A percentile compares a stretch with the other conserved stretches of the same genome.
Evolutionary conservation across 73 alveolate species (phyloP).

Genomic region (Breviolum minutum): DNA sequence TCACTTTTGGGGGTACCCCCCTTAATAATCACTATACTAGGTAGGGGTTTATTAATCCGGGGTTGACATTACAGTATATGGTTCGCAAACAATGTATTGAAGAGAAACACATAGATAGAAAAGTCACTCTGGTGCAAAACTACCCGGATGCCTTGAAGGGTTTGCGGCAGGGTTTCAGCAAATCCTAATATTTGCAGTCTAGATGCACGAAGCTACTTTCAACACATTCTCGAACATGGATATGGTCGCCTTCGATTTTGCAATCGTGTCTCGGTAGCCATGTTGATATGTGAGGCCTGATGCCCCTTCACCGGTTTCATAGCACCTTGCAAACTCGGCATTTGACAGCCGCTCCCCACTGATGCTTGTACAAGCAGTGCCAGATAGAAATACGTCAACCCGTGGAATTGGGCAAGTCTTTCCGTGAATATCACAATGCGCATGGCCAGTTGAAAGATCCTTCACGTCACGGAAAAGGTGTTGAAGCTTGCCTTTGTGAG

Average conservation of each 20-base stretch:
- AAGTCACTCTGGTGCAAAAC: too few relatives aligned
- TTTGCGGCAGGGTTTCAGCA: too few relatives aligned
- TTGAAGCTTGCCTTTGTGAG: not conserved
- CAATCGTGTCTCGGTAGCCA: not conserved
- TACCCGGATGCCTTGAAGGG: too few relatives aligned
- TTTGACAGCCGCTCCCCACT: constrained; percentile 13
- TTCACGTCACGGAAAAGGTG: not conserved
- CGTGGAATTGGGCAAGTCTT: not conserved
- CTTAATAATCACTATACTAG: too few relatives aligned
- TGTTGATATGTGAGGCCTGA: constrained; percentile 19
- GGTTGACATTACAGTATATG: too few relatives aligned
- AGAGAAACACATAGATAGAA: too few relatives aligned
- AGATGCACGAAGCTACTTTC: not conserved
- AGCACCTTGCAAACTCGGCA: not conserved
- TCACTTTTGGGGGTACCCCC: too few relatives aligned
- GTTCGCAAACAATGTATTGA: too few relatives aligned
- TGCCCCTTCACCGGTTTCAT: not conserved
- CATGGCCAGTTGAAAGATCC: not conserved
- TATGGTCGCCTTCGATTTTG: not conserved
- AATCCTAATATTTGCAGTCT: not conserved
- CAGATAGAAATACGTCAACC: not conserved
- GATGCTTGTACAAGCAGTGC: not conserved
- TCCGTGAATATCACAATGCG: not conserved
- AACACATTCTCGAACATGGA: not conserved
- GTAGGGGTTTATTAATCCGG: too few relatives aligned